Evolutionary conservation across 2,329 filamentous ascomycete genomes (phyloP).

Genomic region (Colletotrichum trifolii): DNA sequence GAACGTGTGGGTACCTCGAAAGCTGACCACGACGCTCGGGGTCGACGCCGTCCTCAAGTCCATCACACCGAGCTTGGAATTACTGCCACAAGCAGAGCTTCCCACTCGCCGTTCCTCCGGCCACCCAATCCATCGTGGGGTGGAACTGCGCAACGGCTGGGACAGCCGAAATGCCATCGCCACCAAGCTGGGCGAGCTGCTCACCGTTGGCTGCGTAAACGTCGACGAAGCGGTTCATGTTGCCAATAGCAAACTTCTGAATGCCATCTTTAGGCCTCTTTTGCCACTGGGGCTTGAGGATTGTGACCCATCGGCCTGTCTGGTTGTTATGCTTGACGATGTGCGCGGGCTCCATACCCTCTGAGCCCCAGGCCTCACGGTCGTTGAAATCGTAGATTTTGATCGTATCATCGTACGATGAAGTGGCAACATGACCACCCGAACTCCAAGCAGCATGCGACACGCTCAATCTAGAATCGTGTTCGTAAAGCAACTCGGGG

Average conservation of each 20-base stretch:
- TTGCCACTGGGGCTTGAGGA: conserved; percentile 88
- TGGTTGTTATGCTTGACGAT: conserved; percentile 91
- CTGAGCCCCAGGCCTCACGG: conserved; percentile 66
- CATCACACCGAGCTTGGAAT: conserved; percentile 20
- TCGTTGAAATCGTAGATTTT: conserved; percentile 87
- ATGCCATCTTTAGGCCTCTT: conserved; percentile 79
- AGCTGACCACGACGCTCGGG: too few relatives aligned
- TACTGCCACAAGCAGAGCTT: conserved; percentile 93
- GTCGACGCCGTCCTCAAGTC: too few relatives aligned
- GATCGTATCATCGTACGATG: conserved; percentile 93
- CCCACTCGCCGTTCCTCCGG: conserved; percentile 89
- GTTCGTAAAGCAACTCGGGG: conserved; percentile 81
- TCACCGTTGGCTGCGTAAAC: conserved; percentile 85
- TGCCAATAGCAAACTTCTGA: conserved; percentile 91
- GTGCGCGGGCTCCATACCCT: conserved; percentile 75
- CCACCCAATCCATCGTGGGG: conserved; percentile 88
- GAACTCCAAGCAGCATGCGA: conserved; percentile 92
- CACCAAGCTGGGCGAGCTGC: conserved; percentile 88
- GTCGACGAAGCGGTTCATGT: conserved; percentile 98
- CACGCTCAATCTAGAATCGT: conserved; percentile 84
- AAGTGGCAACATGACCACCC: conserved; percentile 87
- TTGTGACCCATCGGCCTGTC: conserved; percentile 93
- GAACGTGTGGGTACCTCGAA: too few relatives aligned
- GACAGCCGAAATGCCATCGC: conserved; percentile 92
- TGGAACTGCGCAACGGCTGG: conserved; percentile 94